Base-by-base conservation (phyloP, 257 asterid species). In the Parsonsia alboflavescens region DNA sequence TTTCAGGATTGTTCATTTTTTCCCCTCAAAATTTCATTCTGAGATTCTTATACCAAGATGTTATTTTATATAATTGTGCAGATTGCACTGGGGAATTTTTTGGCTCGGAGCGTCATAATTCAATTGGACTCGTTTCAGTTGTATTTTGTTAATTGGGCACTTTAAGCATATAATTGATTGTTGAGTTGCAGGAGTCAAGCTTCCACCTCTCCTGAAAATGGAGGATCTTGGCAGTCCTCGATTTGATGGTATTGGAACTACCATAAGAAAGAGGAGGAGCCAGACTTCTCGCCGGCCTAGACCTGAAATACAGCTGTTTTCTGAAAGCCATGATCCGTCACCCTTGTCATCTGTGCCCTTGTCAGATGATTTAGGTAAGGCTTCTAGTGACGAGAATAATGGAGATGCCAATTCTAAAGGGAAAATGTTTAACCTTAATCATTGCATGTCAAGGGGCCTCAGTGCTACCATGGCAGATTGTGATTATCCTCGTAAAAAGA, bases 341-440 rank as follows among this genome's bases (percentile, higher is more conserved):
- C 85, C 96, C 33, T 58, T 79, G 49, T 81, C 89, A 8, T 83
- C 89, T 11, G 74, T 89, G 30, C 97, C 90, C 21, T 71, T 64
- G 70, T 87, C 96, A 36, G 91, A 87, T 73, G 97, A 91, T 72
- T 56, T 72, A 72, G 77, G 86, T 79, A 89, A 83, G 86, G 88
- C 80, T 58, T 88, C 96, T 12, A 87, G 97, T 54, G 95, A 88
- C 76, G 99, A 94, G 79, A 84, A 84, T 72, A 77, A 73, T 70
- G 89, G 86, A 6, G 96, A 86, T 78, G 80, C 83, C 26, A 84
- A 82, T 79, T 84, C 87, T 45, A 89, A 87, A 46, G 90, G 88
- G 58, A 92, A 90, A 79, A 88, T 88, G 85, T 85, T 88, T 83
- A 89, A 88, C 84, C 84, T 92, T 79, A 95, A 81, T 77, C 96